Percentiles rank a stretch among this genome's conserved stretches.
Evolutionary conservation across 2,329 filamentous ascomycete genomes (phyloP).

Genomic region (Beauveria pseudobassiana): DNA sequence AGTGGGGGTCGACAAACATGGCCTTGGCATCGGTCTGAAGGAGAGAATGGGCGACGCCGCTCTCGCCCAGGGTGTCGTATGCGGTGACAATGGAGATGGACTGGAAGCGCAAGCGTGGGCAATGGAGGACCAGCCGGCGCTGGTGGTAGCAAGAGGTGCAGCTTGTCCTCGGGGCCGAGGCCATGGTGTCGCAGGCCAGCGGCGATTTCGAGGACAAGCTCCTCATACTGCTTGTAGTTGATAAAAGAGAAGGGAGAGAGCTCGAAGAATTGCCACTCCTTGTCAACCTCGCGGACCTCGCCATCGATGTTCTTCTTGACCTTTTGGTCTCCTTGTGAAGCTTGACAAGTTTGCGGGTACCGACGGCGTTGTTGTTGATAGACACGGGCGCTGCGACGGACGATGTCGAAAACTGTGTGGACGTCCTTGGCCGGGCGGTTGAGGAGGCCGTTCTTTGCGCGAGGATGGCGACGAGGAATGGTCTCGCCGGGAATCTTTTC

Average conservation of each 20-base stretch:
- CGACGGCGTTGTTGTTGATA: conserved; percentile 59
- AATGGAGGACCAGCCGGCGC: conserved; percentile 75
- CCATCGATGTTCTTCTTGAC: conserved; percentile 83
- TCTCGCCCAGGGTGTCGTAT: conserved; percentile 84
- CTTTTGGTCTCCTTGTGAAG: conserved; percentile 82
- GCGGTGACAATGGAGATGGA: conserved; percentile 88
- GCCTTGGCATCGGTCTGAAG: conserved; percentile 70
- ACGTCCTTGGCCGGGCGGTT: conserved; percentile 60
- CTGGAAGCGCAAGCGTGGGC: conserved; percentile 75
- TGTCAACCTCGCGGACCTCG: conserved; percentile 70
- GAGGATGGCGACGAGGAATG: conserved; percentile 67
- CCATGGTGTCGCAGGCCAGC: conserved; percentile 69
- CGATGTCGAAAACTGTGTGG: conserved; percentile 70
- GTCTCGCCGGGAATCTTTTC: conserved; percentile 72
- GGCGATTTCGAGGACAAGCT: conserved; percentile 60
- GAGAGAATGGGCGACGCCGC: conserved; percentile 79
- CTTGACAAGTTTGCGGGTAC: conserved; percentile 65
- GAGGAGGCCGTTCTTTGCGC: conserved; percentile 62
- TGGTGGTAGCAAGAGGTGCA: conserved; percentile 82
- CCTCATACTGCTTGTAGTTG: conserved; percentile 73
- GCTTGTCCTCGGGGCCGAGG: conserved; percentile 54
- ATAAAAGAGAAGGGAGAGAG: conserved; percentile 69
- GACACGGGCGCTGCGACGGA: conserved; percentile 58
- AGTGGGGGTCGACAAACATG: conserved; percentile 81
- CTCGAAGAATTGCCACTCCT: conserved; percentile 89